Conservation (phyloP, 306 rosid genomes). For the Oxytropis ochrocephala region DNA sequence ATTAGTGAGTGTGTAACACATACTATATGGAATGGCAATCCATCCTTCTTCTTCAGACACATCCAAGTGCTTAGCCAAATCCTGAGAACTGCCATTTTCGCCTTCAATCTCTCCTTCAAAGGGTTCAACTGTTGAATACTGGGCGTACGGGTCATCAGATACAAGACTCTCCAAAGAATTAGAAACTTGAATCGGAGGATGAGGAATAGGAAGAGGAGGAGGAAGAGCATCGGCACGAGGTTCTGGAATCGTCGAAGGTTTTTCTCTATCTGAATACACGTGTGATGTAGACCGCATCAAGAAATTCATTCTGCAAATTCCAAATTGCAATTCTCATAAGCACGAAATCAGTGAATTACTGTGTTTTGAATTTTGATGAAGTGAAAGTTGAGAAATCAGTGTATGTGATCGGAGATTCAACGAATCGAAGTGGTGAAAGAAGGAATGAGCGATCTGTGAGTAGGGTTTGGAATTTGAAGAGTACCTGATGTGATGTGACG, state of each 20-base stretch:
- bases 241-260: constrained; percentile 25
- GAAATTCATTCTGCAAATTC: constrained; percentile 56
- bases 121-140: constrained; percentile 34
- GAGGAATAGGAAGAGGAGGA: constrained; percentile 4
- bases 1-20: constrained; percentile 15
- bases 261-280: constrained; percentile 43
- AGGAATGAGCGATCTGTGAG: not conserved
- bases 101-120: constrained; percentile 39
- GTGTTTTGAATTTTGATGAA: not conserved
- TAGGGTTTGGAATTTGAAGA: not conserved
- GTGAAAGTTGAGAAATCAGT: not conserved
- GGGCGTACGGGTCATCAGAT: constrained; percentile 45
- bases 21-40: constrained; percentile 80
- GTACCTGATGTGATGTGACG: not conserved
- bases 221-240: constrained; percentile 25
- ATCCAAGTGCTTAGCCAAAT: constrained; percentile 59
- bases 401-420: not conserved
- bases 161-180: constrained; percentile 59
- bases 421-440: not conserved
- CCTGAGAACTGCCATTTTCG: constrained; percentile 35
- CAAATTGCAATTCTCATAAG: not conserved
- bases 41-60: constrained; percentile 90
- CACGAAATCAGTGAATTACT: not conserved
- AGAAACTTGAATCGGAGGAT: not conserved
- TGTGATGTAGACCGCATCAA: constrained; percentile 51